Percentiles rank a stretch among this genome's conserved stretches.
Evolutionary conservation across 108 stramenopile genomes (phyloP).

Genomic region (Fistulifera pelliculosa): DNA sequence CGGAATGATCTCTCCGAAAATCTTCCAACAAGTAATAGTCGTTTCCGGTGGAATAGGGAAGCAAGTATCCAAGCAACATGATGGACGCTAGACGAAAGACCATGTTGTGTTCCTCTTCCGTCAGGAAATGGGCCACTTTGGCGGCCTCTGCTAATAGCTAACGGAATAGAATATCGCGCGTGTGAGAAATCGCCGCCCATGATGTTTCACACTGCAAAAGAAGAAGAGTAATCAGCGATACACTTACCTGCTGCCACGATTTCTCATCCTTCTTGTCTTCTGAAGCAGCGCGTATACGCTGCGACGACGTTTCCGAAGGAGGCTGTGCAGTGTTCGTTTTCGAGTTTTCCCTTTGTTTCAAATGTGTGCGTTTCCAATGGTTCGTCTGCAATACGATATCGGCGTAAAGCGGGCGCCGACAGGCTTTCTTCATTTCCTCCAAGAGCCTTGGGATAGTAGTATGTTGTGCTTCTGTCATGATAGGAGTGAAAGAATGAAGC

Average conservation of each 20-base stretch:
- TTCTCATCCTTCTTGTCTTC: not conserved
- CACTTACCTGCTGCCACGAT: conserved; percentile 8
- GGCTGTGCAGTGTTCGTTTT: not conserved
- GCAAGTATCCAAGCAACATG: conserved; percentile 31
- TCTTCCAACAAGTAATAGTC: conserved; percentile 19
- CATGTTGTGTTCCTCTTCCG: conserved; percentile 33
- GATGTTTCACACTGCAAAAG: not conserved
- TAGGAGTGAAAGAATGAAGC: too few relatives aligned
- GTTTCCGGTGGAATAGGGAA: conserved; percentile 42
- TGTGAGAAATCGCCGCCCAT: not conserved
- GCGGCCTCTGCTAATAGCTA: conserved; percentile 34
- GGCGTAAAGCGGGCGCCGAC: conserved; percentile 27
- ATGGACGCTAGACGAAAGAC: conserved; percentile 26
- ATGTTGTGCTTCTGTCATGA: too few relatives aligned
- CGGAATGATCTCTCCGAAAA: not conserved
- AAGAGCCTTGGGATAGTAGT: conserved; percentile 5
- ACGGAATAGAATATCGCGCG: not conserved
- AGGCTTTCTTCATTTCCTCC: conserved; percentile 25
- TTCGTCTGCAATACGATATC: conserved; percentile 11
- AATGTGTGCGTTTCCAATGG: not conserved
- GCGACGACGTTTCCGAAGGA: not conserved
- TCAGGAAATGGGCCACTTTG: conserved; percentile 22
- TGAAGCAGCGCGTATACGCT: too few relatives aligned
- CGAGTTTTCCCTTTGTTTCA: not conserved
- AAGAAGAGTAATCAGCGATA: not conserved